Evolutionary conservation across 495 filamentous ascomycete genomes (phyloP), one percentile per base, ranked within the genome.

Genomic region (Aspergillus panamensis): DNA sequence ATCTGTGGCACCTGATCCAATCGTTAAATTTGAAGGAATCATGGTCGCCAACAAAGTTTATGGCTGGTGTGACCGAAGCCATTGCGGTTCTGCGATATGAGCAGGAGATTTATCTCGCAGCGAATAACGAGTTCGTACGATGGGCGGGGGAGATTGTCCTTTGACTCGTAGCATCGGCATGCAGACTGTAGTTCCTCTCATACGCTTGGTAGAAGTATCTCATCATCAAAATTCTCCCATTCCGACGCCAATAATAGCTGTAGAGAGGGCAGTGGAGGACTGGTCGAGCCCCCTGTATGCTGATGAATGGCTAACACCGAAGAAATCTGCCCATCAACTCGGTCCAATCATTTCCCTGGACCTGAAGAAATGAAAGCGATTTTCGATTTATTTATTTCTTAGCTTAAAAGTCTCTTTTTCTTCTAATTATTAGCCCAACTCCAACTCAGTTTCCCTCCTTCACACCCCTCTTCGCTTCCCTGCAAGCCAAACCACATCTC

Each of bases 401-500:
- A 45, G 4, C 19, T 20, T 45, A 4, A 17, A 19, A 45, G n/a
- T 17, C 42, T 20, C 42, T 20, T 19, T 31, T 51, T 33, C 13
- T 51, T 48, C n/a, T 20, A 3, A 14, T 30, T 17, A n/a, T n/a
- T 33, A 20, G 19, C 10, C 9, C 42, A 20, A 45, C 52, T 55
- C 32, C 43, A 8, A 21, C 53, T 20, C 29, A 20, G 47, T 43
- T 47, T 37, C 54, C 51, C 29, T 44, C 21, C 49, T 55, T 51
- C 44, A 61, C 59, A 48, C 48, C 52, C 32, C 42, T 50, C 62
- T 64, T 60, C 53, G 53, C 62, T 62, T 57, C 68, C 71, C 71
- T 74, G 71, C 66, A 74, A 64, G 43, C 65, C 65, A 72, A 74
- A 71, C 73, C 71, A 72, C 66, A 66, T 49, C 65, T 60, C 66